phyloP scores from a whole-genome alignment of 768 basidiomycete genomes.

The Panus rudis region DNA sequence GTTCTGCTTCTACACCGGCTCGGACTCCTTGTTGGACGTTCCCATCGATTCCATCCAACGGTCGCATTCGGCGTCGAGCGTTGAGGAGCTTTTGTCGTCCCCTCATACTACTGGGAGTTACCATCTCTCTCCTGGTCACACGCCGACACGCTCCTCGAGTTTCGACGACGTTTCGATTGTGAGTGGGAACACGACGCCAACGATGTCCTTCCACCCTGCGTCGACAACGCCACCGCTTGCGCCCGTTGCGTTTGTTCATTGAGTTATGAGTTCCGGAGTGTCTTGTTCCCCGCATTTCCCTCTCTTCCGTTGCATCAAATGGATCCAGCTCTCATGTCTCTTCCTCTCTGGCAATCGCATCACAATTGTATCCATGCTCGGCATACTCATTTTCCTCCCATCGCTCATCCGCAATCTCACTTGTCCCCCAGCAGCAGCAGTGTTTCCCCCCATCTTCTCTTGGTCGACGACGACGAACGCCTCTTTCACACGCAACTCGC shows the following conservation, averaged over 20 bases:
- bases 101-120: slow-evolving; percentile 23
- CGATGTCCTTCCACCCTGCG: background rate
- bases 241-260: slow-evolving; percentile 7
- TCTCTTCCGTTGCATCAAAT: no score
- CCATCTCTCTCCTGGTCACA: slow-evolving; percentile 17
- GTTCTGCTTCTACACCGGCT: slow-evolving; percentile 78
- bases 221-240: slow-evolving; percentile 13
- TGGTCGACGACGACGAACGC: no score
- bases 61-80: slow-evolving; percentile 45
- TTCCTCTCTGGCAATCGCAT: no score
- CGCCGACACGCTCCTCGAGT: slow-evolving; percentile 24
- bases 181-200: slow-evolving; percentile 24
- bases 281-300: no score
- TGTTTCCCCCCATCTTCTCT: no score
- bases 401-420: no score
- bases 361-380: no score
- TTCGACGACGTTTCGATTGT: slow-evolving; percentile 23
- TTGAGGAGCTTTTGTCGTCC: slow-evolving; percentile 42
- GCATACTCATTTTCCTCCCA: no score
- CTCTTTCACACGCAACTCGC: no score
- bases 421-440: no score
- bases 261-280: no score
- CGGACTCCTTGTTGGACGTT: slow-evolving; percentile 30
- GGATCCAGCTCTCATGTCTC: no score
- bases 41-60: slow-evolving; percentile 26